Evolutionary conservation across 331 rosid genomes (phyloP).

Genomic region (Malus hybrid): DNA sequence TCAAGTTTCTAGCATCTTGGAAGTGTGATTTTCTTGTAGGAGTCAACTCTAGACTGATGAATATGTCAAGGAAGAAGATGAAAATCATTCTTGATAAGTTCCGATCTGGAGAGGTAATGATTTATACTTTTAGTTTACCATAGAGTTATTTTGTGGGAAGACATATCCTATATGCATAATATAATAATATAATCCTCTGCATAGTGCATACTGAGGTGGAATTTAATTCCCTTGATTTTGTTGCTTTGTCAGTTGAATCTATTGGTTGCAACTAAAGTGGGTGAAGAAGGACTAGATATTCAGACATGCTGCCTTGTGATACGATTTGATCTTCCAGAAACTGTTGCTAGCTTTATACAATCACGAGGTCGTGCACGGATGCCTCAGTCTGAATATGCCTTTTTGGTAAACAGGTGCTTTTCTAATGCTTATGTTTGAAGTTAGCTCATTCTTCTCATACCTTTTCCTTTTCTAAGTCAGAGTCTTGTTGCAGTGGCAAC

Average conservation of each 20-base stretch:
- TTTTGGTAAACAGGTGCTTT: constrained; percentile 85
- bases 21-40: constrained; percentile 79
- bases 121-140: background rate
- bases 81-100: constrained; percentile 63
- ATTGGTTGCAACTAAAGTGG: constrained; percentile 93
- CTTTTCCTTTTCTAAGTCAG: background rate
- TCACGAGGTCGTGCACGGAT: constrained; percentile 98
- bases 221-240: constrained; percentile 20
- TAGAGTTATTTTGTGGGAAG: background rate
- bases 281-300: constrained; percentile 99
- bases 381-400: constrained; percentile 82
- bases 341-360: constrained; percentile 97
- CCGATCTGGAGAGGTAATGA: constrained; percentile 74
- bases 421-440: constrained; percentile 7
- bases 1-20: constrained; percentile 64
- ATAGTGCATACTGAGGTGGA: constrained; percentile 8
- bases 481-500: constrained; percentile 47
- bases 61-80: constrained; percentile 72
- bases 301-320: constrained; percentile 98
- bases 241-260: constrained; percentile 67
- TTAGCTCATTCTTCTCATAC: background rate
- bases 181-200: background rate
- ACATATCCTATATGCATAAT: background rate
- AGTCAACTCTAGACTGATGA: constrained; percentile 65
- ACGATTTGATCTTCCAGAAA: constrained; percentile 96